Evolutionary conservation across 2,329 filamentous ascomycete genomes (phyloP), one percentile per base, ranked within the genome.

Genomic region (Aquanectria penicillioides): DNA sequence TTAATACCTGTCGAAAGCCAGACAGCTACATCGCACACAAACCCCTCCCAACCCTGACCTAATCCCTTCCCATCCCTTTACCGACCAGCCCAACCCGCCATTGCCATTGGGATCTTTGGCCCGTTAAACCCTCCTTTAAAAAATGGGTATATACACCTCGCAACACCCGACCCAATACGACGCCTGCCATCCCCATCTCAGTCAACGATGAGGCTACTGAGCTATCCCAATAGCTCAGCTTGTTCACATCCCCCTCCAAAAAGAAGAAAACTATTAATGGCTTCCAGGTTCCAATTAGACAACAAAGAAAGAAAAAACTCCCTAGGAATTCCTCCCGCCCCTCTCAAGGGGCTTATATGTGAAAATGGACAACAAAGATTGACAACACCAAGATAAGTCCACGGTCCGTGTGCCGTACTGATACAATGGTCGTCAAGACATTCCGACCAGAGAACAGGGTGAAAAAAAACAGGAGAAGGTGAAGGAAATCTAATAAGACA

Each of bases 81-180:
- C 51, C 34, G 20, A 20, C 48, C 46, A 44, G 37, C 47, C 51
- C 52, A 59, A 58, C 33, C 48, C 38, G 34, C 37, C 50, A 33
- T 49, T 38, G 25, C 53, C 57, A 22, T 49, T 23, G 34, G 28
- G 38, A 25, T 53, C 50, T 55, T 31, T 22, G 28, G 31, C 43
- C 53, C 48, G 50, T 59, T 49, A 31, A 55, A 34, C 44, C 56
- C 47, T 33, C 47, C 41, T 51, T 59, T 62, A 64, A 61, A 60
- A 73, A 72, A 68, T 70, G 71, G 71, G 71, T 73, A 73, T 73
- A 73, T 71, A 69, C 71, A 59, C 62, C 69, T 60, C 53, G 25
- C 62, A 70, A 64, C 59, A 68, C 58, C 62, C 59, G 49, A 57
- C 44, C 48, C 43, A 28, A 36, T 29, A 22, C 50, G 46, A 46